phyloP scores from a whole-genome alignment of 2,329 filamentous ascomycete species.

The Neophaeococcomyces aloes region DNA sequence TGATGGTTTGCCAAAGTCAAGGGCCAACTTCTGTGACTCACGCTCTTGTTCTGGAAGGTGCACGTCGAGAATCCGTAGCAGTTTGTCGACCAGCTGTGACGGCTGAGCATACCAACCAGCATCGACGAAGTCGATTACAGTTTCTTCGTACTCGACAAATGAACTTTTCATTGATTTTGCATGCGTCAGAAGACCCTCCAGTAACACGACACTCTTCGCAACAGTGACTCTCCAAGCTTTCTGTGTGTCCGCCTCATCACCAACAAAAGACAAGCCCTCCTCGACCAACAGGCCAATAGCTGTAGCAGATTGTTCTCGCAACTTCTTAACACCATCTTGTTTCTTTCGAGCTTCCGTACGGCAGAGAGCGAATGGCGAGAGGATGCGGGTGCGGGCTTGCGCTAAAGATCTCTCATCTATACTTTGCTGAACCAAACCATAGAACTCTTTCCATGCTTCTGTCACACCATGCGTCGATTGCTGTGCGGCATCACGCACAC shows the following conservation, averaged over 20 bases:
- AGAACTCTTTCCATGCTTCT: slow-evolving; percentile 54
- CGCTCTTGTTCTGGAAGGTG: slow-evolving; percentile 58
- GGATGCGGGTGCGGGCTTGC: slow-evolving; percentile 59
- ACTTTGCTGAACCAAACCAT: slow-evolving; percentile 65
- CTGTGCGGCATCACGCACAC: slow-evolving; percentile 24
- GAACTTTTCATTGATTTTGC: slow-evolving; percentile 51
- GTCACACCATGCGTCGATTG: slow-evolving; percentile 25
- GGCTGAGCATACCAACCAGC: slow-evolving; percentile 31
- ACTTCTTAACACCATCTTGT: slow-evolving; percentile 56
- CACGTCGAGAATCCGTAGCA: slow-evolving; percentile 51
- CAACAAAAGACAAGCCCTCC: slow-evolving; percentile 58
- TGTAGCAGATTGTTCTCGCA: slow-evolving; percentile 72
- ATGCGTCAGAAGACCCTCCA: slow-evolving; percentile 73
- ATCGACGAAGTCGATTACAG: slow-evolving; percentile 48
- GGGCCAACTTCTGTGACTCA: slow-evolving; percentile 46
- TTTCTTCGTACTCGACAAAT: slow-evolving; percentile 45
- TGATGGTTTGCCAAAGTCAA: slow-evolving; percentile 64
- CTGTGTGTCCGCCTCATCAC: slow-evolving; percentile 32
- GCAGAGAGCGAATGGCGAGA: slow-evolving; percentile 68
- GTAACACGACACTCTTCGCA: slow-evolving; percentile 68
- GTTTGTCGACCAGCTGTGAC: slow-evolving; percentile 26
- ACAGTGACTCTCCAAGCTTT: slow-evolving; percentile 61
- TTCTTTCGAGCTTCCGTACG: slow-evolving; percentile 66
- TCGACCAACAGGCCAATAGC: slow-evolving; percentile 79
- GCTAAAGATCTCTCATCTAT: slow-evolving; percentile 61